Conservation (phyloP, 108 stramenopile genomes). For the Asterionellopsis glacialis region DNA sequence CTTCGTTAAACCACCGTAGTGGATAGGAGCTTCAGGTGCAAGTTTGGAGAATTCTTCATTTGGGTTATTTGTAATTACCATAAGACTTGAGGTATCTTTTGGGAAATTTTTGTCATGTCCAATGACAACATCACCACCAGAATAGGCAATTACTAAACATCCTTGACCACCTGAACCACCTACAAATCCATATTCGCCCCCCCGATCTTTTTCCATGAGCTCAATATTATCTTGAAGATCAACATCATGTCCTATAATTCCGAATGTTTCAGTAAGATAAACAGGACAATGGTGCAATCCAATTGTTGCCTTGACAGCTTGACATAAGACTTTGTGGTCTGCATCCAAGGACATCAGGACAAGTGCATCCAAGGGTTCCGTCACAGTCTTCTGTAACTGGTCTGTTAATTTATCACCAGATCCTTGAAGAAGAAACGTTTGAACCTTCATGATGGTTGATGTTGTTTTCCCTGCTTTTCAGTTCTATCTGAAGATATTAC, state of each 20-base stretch:
- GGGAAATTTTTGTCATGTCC: not conserved
- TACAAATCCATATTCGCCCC: conserved; percentile 1
- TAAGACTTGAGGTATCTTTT: not conserved
- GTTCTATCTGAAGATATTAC: too few relatives aligned
- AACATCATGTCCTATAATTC: not conserved
- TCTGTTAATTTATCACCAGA: too few relatives aligned
- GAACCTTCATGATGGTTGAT: too few relatives aligned
- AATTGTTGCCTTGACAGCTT: too few relatives aligned
- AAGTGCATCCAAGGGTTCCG: too few relatives aligned
- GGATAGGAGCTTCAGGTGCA: not conserved
- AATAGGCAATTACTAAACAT: conserved; percentile 6
- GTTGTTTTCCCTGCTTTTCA: too few relatives aligned
- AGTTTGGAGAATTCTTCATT: not conserved
- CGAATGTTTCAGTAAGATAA: not conserved
- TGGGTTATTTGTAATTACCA: not conserved
- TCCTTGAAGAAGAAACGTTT: too few relatives aligned
- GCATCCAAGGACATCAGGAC: too few relatives aligned
- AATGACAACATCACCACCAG: not conserved
- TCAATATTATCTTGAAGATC: not conserved
- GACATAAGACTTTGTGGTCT: too few relatives aligned
- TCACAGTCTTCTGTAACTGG: too few relatives aligned
- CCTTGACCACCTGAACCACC: conserved; percentile 6
- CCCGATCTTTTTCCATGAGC: conserved; percentile 6
- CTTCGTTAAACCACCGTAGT: not conserved
- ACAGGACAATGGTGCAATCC: too few relatives aligned